Conservation (phyloP, 495 filamentous ascomycete species). For the Trichoderma virens region DNA sequence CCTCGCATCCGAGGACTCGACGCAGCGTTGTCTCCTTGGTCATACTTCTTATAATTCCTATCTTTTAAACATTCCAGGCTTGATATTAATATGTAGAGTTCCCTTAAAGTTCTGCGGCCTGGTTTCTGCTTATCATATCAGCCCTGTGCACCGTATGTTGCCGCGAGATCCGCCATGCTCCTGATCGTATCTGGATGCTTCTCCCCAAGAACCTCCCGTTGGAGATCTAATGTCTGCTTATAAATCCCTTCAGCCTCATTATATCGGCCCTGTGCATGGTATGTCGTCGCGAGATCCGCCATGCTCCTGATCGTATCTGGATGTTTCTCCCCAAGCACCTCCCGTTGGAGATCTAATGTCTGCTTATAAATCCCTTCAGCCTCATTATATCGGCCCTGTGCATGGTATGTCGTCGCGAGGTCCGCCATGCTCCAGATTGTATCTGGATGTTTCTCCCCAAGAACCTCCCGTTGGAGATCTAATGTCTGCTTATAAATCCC, state of each 20-base stretch:
- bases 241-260: background rate
- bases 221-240: slow-evolving; percentile 15
- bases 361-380: too few species aligned
- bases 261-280: too few species aligned
- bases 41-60: background rate
- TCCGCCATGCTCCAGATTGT: background rate
- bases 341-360: too few species aligned
- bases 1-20: too few species aligned
- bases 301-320: too few species aligned
- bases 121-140: background rate
- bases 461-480: too few species aligned
- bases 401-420: background rate
- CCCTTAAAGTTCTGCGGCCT: background rate
- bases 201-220: slow-evolving; percentile 22
- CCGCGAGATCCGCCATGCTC: slow-evolving; percentile 17
- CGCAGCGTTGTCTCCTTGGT: too few species aligned
- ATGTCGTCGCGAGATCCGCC: too few species aligned
- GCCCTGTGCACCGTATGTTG: background rate
- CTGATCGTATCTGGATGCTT: slow-evolving; percentile 22
- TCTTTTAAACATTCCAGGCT: background rate
- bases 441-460: background rate
- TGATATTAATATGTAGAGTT: background rate
- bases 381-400: background rate
- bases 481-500: too few species aligned
- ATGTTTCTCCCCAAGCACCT: too few species aligned